Percentiles rank a stretch among this genome's conserved stretches.
These are phyloP conservation scores for Eremochloa ophiuroides DNA, from an alignment of 176 grass and related monocot species.

Conservation along the genomic window DNA sequence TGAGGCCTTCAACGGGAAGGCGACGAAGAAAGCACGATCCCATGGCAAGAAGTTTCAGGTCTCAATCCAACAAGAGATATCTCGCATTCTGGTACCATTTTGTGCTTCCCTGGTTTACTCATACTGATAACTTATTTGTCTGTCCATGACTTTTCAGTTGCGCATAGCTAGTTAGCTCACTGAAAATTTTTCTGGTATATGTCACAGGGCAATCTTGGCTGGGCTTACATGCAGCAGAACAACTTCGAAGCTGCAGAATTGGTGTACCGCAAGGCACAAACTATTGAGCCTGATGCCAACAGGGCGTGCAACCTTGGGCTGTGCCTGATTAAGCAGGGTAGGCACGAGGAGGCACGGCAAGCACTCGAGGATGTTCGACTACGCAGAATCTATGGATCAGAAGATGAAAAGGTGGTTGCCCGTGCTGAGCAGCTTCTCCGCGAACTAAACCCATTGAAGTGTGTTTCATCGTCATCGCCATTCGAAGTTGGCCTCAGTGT, in stretches of 20 bases:
- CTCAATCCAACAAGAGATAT: constrained; percentile 81
- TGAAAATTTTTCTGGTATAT: neutral
- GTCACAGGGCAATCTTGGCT: constrained; percentile 87
- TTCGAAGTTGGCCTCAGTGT: constrained; percentile 35
- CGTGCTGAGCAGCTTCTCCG: constrained; percentile 60
- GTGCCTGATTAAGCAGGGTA: constrained; percentile 69
- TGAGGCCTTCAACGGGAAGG: constrained; percentile 84
- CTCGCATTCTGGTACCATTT: constrained; percentile 62
- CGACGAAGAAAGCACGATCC: constrained; percentile 83
- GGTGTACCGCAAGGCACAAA: constrained; percentile 73
- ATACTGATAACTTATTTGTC: neutral
- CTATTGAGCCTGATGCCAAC: constrained; percentile 77
- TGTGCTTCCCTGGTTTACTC: neutral
- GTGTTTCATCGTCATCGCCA: neutral
- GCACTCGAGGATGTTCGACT: constrained; percentile 44
- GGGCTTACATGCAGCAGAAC: constrained; percentile 93
- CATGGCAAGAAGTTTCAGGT: constrained; percentile 99
- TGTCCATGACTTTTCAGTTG: neutral
- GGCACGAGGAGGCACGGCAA: constrained; percentile 39
- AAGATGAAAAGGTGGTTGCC: constrained; percentile 47
- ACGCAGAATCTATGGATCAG: constrained; percentile 31
- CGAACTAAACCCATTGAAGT: constrained; percentile 25
- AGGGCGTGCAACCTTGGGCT: constrained; percentile 80
- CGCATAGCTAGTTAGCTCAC: neutral
- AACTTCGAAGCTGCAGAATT: constrained; percentile 66